These are phyloP conservation scores for Podaxis rugospora DNA, from an alignment of 768 basidiomycete genomes.

Conservation along the genomic window DNA sequence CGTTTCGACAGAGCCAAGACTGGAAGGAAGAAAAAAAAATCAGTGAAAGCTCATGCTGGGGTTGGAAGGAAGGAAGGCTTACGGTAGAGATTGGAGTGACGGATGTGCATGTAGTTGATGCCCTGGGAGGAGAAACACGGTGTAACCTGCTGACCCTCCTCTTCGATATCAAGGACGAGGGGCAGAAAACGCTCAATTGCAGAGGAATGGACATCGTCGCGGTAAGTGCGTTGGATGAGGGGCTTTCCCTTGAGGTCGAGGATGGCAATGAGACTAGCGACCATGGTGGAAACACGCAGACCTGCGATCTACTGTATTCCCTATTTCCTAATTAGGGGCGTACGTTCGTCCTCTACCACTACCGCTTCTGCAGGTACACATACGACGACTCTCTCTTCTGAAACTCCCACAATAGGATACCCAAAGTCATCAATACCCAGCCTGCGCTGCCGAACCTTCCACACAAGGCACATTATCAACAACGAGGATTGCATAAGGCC, in stretches of 20 bases:
- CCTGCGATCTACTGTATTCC: not conserved
- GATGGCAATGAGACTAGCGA: constrained; percentile 79
- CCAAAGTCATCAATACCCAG: constrained; percentile 91
- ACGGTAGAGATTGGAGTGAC: constrained; percentile 97
- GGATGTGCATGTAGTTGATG: constrained; percentile 97
- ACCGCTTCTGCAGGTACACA: not conserved
- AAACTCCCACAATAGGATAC: constrained; percentile 29
- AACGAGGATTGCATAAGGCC: constrained; percentile 82
- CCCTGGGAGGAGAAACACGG: constrained; percentile 96
- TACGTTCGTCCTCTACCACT: not conserved
- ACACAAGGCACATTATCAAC: constrained; percentile 79
- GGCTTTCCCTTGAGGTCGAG: constrained; percentile 99
- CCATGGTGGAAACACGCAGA: constrained; percentile 16
- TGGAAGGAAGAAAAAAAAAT: constrained; percentile 22
- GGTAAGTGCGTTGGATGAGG: constrained; percentile 92
- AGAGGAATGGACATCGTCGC: constrained; percentile 89
- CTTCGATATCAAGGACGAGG: constrained; percentile 90
- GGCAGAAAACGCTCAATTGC: constrained; percentile 94
- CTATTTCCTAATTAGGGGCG: constrained; percentile 7
- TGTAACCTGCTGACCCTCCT: constrained; percentile 93
- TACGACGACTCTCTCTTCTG: not conserved
- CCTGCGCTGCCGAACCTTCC: constrained; percentile 73
- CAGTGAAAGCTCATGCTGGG: too few species aligned
- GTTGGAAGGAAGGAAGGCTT: constrained; percentile 25
- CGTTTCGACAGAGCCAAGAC: constrained; percentile 95